These are phyloP conservation scores for Suhomyces sp. DNA, from an alignment of 805 yeast species.

Conservation along the genomic window DNA sequence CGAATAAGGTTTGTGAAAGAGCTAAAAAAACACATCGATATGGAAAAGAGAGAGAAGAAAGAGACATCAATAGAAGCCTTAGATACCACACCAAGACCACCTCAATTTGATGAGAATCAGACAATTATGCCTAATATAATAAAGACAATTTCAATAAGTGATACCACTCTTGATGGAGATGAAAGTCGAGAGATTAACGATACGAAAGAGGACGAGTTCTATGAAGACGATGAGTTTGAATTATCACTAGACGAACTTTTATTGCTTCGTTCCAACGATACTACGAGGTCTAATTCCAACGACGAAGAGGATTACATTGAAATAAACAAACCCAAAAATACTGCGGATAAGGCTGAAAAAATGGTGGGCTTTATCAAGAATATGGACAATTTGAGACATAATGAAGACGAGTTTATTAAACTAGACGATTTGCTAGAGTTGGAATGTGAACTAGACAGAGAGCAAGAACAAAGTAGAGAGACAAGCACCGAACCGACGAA, in stretches of 20 bases:
- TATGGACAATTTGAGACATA: constrained; percentile 28
- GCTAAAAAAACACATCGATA: background rate
- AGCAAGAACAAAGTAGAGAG: background rate
- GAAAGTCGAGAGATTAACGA: background rate
- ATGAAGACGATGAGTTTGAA: constrained; percentile 14
- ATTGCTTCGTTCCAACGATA: constrained; percentile 5
- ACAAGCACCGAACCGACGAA: background rate
- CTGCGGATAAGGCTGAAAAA: constrained; percentile 2
- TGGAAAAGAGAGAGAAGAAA: background rate
- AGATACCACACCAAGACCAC: background rate
- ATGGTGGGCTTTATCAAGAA: constrained; percentile 20
- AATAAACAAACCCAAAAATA: background rate
- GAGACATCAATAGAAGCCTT: background rate
- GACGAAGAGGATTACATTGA: constrained; percentile 11
- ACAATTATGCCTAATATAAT: constrained; percentile 2
- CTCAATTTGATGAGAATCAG: background rate
- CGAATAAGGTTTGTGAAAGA: constrained; percentile 12
- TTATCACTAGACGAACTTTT: constrained; percentile 16
- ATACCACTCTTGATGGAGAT: constrained; percentile 14
- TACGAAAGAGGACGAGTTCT: constrained; percentile 8
- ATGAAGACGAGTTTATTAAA: constrained; percentile 16
- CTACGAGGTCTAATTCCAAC: background rate
- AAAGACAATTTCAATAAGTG: constrained; percentile 10
- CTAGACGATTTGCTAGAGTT: constrained; percentile 9
- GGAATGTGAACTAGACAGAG: constrained; percentile 9